These are phyloP conservation scores for Ophiostoma pallidulum DNA, from an alignment of 2,329 filamentous ascomycete genomes.

Conservation along the genomic window DNA sequence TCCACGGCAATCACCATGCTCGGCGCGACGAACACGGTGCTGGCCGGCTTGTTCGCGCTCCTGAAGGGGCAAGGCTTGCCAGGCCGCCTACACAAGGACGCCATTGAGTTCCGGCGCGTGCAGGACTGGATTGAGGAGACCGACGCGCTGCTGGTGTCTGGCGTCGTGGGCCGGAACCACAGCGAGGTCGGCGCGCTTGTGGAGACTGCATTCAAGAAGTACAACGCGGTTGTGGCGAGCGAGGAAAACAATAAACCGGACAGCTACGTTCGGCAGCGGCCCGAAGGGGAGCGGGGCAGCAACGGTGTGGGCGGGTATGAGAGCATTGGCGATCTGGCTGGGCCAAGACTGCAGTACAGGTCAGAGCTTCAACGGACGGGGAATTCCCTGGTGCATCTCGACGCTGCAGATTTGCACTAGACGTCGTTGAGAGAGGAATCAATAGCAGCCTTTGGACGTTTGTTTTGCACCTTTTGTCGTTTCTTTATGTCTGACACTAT, in stretches of 20 bases:
- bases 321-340: too few relatives aligned
- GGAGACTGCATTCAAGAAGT: constrained; percentile 32
- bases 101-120: constrained; percentile 35
- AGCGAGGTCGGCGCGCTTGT: constrained; percentile 35
- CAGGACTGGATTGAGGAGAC: constrained; percentile 47
- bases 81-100: constrained; percentile 36
- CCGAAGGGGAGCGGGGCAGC: neutral
- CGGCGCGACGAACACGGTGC: constrained; percentile 52
- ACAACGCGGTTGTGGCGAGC: constrained; percentile 18
- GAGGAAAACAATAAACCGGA: constrained; percentile 15
- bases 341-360: too few relatives aligned
- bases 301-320: too few relatives aligned
- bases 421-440: too few relatives aligned
- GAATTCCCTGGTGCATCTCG: too few relatives aligned
- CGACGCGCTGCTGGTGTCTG: constrained; percentile 34
- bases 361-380: too few relatives aligned
- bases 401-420: too few relatives aligned
- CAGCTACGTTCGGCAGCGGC: constrained; percentile 10
- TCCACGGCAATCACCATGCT: constrained; percentile 44
- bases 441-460: too few relatives aligned
- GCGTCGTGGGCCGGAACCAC: constrained; percentile 32
- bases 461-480: too few relatives aligned
- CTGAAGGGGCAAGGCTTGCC: constrained; percentile 43
- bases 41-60: constrained; percentile 52
- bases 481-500: too few relatives aligned